Conservation (phyloP, 2,329 filamentous ascomycete species). For the Claviceps fusiformis region DNA sequence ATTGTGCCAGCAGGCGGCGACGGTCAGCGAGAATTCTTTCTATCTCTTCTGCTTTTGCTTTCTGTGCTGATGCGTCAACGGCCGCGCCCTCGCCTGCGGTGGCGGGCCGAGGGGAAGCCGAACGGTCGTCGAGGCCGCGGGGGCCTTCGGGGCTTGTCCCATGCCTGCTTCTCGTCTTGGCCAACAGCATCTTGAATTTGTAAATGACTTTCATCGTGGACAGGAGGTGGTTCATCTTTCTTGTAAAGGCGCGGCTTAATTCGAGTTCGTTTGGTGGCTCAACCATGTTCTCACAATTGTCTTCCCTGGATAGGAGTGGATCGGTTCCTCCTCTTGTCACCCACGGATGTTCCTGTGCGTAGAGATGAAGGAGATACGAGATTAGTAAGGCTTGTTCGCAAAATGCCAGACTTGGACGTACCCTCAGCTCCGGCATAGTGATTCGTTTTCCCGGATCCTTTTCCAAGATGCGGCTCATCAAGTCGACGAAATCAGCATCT, state of each 20-base stretch:
- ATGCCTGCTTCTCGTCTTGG: constrained; percentile 13
- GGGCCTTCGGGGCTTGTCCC: not conserved
- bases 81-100: not conserved
- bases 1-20: constrained; percentile 23
- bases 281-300: constrained; percentile 72
- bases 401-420: constrained; percentile 35
- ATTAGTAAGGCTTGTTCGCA: not conserved
- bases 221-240: constrained; percentile 74
- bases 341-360: constrained; percentile 70
- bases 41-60: constrained; percentile 32
- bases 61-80: constrained; percentile 16
- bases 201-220: constrained; percentile 85
- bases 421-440: constrained; percentile 66
- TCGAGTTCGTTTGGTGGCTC: constrained; percentile 82
- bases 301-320: constrained; percentile 62
- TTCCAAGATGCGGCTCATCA: constrained; percentile 62
- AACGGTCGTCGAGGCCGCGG: not conserved
- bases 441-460: constrained; percentile 79
- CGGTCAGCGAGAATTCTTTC: constrained; percentile 34
- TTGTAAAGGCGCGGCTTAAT: constrained; percentile 79
- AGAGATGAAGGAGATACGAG: not conserved
- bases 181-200: constrained; percentile 69
- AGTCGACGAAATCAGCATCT: constrained; percentile 55
- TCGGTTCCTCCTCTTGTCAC: constrained; percentile 72
- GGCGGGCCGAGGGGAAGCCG: not conserved